These are phyloP conservation scores for Serendipita indica DNA, from an alignment of 768 basidiomycete species.

Conservation along the genomic window DNA sequence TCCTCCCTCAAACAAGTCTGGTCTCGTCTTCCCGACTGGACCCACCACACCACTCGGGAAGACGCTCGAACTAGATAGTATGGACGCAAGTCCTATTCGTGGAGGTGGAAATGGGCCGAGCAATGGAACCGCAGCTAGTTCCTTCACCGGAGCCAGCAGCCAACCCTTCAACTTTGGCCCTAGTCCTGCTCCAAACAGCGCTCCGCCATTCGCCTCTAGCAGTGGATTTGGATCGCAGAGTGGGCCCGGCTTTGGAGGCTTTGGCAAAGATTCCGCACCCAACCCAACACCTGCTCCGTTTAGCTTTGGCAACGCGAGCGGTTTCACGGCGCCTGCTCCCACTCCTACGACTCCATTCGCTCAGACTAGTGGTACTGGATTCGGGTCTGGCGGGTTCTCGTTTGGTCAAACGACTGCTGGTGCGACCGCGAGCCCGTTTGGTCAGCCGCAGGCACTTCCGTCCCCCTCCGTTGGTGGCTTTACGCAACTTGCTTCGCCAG, in stretches of 20 bases:
- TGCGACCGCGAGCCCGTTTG: neutral
- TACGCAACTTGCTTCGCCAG: neutral
- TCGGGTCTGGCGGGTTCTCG: neutral
- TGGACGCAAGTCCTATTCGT: slow-evolving; percentile 9
- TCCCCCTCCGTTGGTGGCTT: neutral
- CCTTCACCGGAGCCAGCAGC: neutral
- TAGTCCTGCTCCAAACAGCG: neutral
- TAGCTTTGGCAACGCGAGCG: neutral
- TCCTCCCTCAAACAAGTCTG: neutral
- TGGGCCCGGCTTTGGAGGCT: neutral
- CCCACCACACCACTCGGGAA: neutral
- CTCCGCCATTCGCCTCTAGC: neutral
- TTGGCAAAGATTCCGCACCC: neutral
- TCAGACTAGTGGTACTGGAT: neutral
- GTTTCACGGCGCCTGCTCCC: neutral
- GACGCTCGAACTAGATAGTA: slow-evolving; percentile 4
- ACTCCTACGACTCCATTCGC: neutral
- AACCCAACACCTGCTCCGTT: neutral
- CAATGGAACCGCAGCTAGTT: neutral
- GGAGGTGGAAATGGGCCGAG: neutral
- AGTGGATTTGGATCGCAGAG: neutral
- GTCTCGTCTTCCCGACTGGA: slow-evolving; percentile 1
- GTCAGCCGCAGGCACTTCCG: neutral
- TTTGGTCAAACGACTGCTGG: neutral
- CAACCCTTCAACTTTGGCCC: neutral